Base-by-base conservation (phyloP, 495 filamentous ascomycete species). In the Rostrohypoxylon terebratum region DNA sequence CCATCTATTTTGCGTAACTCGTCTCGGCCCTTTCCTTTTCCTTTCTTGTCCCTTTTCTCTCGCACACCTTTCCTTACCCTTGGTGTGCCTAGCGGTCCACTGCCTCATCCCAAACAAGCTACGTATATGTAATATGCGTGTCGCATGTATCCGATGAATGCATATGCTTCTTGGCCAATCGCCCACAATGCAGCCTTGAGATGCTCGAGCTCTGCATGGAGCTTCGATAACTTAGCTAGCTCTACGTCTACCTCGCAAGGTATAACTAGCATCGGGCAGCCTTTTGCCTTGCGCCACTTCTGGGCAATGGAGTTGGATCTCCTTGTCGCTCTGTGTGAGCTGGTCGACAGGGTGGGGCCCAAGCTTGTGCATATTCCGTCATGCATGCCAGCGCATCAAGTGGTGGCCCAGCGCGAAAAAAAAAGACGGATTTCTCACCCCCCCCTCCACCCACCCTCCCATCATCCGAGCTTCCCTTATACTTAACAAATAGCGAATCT, bases 331-430 rank as follows among this genome's bases (percentile, higher is more conserved):
- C 62, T 66, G 68, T 71, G 57, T 71, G 76, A 78, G 76, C 76
- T 78, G 76, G 76, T 78, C 74, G 71, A 72, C 76, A 77, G 72
- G 82, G 82, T 85, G 82, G 82, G 66, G 79, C 80, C 83, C 81
- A 40, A 76, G 80, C 78, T 82, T 79, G 76, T 86, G 83, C 84
- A 85, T 85, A 83, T 85, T 80, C 83, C 82, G 83, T 84, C 82
- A 86, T 86, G 84, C 84, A 86, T 86, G 84, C 84, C 84, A 86
- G 81, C 84, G 82, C 84, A 86, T 86, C 84, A 86, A 82, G 76
- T 79, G 77, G 77, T 80, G 80, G 80, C 72, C 81, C 78, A 81
- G 82, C 82, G 79, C 81, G 78, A 82, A 80, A 80, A 75, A 75
- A 67, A 66, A 72, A 69, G 65, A 68, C 73, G 68, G 77, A 75